Base-by-base conservation (phyloP, 78 protist genomes). In the Diacronema lutheri region DNA sequence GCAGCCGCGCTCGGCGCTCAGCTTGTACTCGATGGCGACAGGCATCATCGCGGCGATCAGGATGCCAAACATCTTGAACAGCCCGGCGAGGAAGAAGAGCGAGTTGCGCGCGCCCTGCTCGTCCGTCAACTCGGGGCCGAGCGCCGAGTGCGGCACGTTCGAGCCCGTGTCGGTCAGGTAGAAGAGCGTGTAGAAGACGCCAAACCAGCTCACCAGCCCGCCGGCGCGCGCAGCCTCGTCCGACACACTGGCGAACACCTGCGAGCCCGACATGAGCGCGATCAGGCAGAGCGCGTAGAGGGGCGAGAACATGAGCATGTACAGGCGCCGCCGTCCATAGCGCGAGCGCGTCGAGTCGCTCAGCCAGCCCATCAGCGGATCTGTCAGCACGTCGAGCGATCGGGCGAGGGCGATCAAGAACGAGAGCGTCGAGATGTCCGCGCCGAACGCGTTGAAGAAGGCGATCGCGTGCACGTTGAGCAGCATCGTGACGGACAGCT, bases 281-380 rank as follows among this genome's bases (percentile, higher is more conserved):
- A 79, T 33, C 7, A 79, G 46, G 55, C 31, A 33, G n/a, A 46
- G 14, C 40, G 66, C 55, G 56, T 79, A 79, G 12, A 3, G 21
- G 41, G 16, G 16, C 25, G 40, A 4, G 23, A 41, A 41, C 6
- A 9, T 4, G 14, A 35, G 31, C 66, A 79, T 79, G 65, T 79
- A 79, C 44, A 65, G 84, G 16, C 84, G 55, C 37, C 84, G 84
- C 29, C 84, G 66, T 10, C 84, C 84, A 3, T 7, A 57, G 16
- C 14, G 33, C 23, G 38, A 14, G 21, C 41, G 41, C 25, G 82
- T 77, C 14, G 82, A 6, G 50, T 77, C 82, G 10, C 60, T 40
- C 25, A 77, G 14, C 41, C 33, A 77, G 25, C 82, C 82, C 82
- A 77, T 77, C 41, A 77, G 41, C 60, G 82, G 82, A 44, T 77